phyloP scores from a whole-genome alignment of 768 basidiomycete species.

The Rhodotorula kratochvilovae region DNA sequence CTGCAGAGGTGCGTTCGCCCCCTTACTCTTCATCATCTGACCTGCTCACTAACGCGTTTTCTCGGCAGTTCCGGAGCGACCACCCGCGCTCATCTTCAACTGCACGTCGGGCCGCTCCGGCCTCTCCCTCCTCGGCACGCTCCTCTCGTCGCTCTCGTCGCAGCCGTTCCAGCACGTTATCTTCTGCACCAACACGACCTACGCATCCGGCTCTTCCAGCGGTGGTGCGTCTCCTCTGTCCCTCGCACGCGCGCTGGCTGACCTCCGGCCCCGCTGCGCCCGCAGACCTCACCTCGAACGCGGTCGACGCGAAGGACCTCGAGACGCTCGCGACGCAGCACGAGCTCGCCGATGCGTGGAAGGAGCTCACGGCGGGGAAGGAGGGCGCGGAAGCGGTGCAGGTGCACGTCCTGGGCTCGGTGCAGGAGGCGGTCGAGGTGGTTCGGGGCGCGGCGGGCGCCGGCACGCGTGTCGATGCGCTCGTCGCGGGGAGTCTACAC shows the following conservation, averaged over 20 bases:
- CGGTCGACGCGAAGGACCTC: slow-evolving; percentile 62
- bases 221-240: slow-evolving; percentile 59
- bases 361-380: slow-evolving; percentile 56
- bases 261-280: slow-evolving; percentile 10
- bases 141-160: slow-evolving; percentile 55
- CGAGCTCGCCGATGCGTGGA: slow-evolving; percentile 72
- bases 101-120: slow-evolving; percentile 88
- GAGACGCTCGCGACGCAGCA: slow-evolving; percentile 67
- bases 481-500: slow-evolving; percentile 89
- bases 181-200: slow-evolving; percentile 96
- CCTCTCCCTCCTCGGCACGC: slow-evolving; percentile 59
- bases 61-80: neutral
- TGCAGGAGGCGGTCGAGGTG: slow-evolving; percentile 77
- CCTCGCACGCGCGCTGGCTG: neutral
- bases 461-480: slow-evolving; percentile 52
- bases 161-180: slow-evolving; percentile 66
- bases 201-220: slow-evolving; percentile 80
- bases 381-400: slow-evolving; percentile 42
- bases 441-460: slow-evolving; percentile 50
- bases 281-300: slow-evolving; percentile 66
- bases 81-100: slow-evolving; percentile 74
- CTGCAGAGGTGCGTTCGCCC: slow-evolving; percentile 30
- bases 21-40: neutral
- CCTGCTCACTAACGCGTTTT: neutral
- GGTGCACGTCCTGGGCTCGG: slow-evolving; percentile 75